A percentile compares a stretch with the other conserved stretches of the same genome.
Evolutionary conservation across 2,329 filamentous ascomycete species (phyloP).

Genomic region (Xylaria sp.): DNA sequence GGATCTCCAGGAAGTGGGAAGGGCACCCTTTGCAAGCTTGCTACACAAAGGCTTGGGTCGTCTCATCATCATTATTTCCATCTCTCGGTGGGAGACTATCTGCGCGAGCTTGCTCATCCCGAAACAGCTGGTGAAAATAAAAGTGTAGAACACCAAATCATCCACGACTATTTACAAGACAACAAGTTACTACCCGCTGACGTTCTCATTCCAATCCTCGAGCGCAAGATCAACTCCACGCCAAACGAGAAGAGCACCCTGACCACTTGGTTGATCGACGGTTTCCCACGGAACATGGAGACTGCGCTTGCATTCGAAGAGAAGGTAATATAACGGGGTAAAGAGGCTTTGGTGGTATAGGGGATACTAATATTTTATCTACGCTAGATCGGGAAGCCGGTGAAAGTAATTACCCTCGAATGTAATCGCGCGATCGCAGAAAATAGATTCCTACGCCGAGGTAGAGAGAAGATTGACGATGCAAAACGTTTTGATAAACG

Average conservation of each 20-base stretch:
- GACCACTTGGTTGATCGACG: slow-evolving; percentile 39
- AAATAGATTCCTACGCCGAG: slow-evolving; percentile 32
- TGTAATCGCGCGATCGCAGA: slow-evolving; percentile 29
- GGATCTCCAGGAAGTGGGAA: slow-evolving; percentile 43
- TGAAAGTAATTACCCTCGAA: slow-evolving; percentile 34
- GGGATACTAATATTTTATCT: not conserved
- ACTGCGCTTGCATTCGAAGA: slow-evolving; percentile 37
- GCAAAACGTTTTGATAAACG: slow-evolving; percentile 36
- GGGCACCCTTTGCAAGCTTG: slow-evolving; percentile 38
- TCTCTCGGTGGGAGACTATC: slow-evolving; percentile 39
- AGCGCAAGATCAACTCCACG: slow-evolving; percentile 30
- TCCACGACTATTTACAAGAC: slow-evolving; percentile 28
- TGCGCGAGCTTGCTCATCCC: slow-evolving; percentile 33
- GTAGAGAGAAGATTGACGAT: slow-evolving; percentile 36
- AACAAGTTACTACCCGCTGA: slow-evolving; percentile 35
- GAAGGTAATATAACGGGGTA: slow-evolving; percentile 24
- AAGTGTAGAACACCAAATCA: slow-evolving; percentile 17
- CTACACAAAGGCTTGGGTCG: not conserved
- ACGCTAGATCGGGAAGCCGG: slow-evolving; percentile 35
- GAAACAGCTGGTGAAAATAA: not conserved
- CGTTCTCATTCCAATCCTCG: slow-evolving; percentile 32
- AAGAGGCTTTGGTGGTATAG: not conserved
- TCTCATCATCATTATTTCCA: slow-evolving; percentile 22
- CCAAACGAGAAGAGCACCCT: not conserved
- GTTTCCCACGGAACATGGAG: slow-evolving; percentile 42